A percentile compares a stretch with the other conserved stretches of the same genome.
Evolutionary conservation across 768 basidiomycete species (phyloP).

Genomic region (Lenzites betulinus): DNA sequence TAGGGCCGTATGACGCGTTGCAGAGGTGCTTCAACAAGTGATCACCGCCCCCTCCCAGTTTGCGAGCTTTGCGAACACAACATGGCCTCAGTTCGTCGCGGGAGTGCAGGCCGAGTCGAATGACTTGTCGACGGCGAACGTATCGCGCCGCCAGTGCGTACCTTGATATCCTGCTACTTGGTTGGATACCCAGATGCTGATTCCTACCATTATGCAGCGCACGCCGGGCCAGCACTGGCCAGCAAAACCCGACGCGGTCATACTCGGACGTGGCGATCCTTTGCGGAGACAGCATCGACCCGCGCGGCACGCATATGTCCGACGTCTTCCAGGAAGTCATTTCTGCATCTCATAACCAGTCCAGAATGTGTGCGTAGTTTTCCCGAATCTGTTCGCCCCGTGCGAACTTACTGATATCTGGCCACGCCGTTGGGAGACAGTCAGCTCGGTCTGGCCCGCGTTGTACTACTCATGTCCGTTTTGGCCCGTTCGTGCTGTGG

Average conservation of each 20-base stretch:
- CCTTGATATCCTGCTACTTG: background rate
- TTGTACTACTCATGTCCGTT: conserved; percentile 9
- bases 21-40: background rate
- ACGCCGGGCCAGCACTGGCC: background rate
- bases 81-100: conserved; percentile 6
- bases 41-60: background rate
- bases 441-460: conserved; percentile 1
- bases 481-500: conserved; percentile 14
- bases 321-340: conserved; percentile 12
- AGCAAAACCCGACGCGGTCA: background rate
- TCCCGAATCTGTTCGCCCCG: no score
- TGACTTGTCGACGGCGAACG: background rate
- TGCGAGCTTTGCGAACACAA: conserved; percentile 8
- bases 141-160: background rate
- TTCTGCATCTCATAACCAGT: background rate
- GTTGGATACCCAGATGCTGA: background rate
- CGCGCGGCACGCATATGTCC: background rate
- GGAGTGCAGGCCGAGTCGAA: background rate
- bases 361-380: conserved; percentile 6
- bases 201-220: background rate
- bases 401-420: background rate
- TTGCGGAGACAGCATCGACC: conserved; percentile 14
- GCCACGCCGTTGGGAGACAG: no score
- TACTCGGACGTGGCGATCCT: background rate
- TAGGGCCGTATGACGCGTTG: background rate